phyloP scores from a whole-genome alignment of 768 basidiomycete species.

The Boletus bicolor region DNA sequence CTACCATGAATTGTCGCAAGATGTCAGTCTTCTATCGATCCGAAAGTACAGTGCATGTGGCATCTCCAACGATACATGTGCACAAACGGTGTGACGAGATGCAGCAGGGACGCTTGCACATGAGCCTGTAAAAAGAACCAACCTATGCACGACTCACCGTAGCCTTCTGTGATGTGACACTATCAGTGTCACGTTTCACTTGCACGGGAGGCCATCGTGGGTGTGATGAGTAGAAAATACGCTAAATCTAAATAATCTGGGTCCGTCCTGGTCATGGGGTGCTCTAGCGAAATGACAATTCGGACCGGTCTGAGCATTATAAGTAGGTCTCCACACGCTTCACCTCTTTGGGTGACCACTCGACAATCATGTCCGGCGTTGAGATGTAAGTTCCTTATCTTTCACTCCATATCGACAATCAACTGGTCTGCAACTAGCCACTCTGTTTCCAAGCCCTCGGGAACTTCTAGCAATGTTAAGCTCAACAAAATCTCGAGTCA shows the following conservation, averaged over 20 bases:
- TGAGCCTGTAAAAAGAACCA: no score
- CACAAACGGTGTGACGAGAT: no score
- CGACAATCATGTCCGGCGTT: constrained; percentile 52
- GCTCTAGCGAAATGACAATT: neutral
- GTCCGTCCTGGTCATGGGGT: constrained; percentile 16
- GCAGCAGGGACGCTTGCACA: no score
- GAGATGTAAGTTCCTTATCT: constrained; percentile 49
- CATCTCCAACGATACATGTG: no score
- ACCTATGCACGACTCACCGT: no score
- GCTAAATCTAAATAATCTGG: constrained; percentile 3
- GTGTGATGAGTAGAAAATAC: constrained; percentile 2
- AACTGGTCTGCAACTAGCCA: constrained; percentile 9
- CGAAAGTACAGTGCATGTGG: no score
- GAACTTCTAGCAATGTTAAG: constrained; percentile 37
- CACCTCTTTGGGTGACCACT: neutral
- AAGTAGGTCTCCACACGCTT: constrained; percentile 9
- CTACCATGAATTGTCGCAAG: no score
- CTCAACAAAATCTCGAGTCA: constrained; percentile 75
- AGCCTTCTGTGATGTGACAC: neutral
- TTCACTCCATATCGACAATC: neutral
- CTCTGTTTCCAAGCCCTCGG: constrained; percentile 17
- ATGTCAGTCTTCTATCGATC: no score
- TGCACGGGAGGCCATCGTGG: constrained; percentile 15
- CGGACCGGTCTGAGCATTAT: constrained; percentile 13
- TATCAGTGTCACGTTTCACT: neutral